These are phyloP conservation scores for Triticum timopheevii DNA, from an alignment of 176 grass and related monocot genomes.

Conservation along the genomic window DNA sequence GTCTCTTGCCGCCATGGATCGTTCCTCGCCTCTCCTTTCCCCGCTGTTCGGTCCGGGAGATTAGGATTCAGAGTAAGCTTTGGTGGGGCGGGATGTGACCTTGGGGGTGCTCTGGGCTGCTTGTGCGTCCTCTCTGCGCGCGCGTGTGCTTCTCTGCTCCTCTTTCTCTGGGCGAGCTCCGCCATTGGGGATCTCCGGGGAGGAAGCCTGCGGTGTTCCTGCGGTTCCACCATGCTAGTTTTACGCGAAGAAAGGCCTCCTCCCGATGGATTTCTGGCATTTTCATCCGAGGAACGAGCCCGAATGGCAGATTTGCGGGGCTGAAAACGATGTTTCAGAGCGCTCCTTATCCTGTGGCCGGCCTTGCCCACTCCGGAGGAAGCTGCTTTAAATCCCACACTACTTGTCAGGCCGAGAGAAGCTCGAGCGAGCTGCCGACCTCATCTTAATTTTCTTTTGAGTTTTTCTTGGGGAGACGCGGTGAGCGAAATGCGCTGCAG, in stretches of 20 bases:
- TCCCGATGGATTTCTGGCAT: background rate
- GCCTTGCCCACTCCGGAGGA: background rate
- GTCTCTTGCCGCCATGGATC: background rate
- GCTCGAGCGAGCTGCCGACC: conserved; percentile 32
- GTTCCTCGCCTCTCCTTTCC: background rate
- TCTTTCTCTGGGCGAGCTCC: background rate
- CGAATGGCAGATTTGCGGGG: conserved; percentile 10
- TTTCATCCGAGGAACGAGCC: background rate
- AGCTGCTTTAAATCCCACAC: background rate
- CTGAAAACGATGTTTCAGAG: conserved; percentile 19
- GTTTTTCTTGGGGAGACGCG: background rate
- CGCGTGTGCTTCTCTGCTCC: background rate
- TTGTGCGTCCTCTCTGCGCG: background rate
- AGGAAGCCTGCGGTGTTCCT: background rate
- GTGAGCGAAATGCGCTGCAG: conserved; percentile 12
- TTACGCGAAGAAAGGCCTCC: background rate
- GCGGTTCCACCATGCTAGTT: background rate
- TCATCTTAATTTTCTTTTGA: background rate
- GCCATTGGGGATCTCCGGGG: conserved; percentile 23
- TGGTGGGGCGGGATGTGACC: background rate
- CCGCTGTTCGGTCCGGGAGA: background rate
- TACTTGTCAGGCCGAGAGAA: background rate
- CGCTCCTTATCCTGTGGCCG: background rate
- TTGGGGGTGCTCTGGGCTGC: background rate
- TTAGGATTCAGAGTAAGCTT: background rate